Evolutionary conservation across 441 rosid species (phyloP), one percentile per base, ranked within the genome.

Genomic region (Pelargonium myrrhifolium): DNA sequence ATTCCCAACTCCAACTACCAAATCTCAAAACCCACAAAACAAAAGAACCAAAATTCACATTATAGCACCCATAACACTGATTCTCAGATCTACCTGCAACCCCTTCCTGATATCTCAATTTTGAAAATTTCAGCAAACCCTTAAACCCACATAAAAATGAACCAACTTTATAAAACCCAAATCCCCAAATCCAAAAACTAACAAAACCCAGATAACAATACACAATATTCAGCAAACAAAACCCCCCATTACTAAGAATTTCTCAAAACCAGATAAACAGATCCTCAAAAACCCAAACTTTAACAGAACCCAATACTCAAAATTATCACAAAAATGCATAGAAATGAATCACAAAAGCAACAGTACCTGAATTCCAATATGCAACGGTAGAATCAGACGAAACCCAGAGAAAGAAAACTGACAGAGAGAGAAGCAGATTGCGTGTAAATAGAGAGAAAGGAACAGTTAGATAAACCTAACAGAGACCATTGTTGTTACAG

Each of bases 201-300:
- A 12, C 24, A 61, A 42, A 65, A 58, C 45, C 31, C 69, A 55
- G 65, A 0, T 3, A 65, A 3, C 11, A 56, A 15, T 63, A 58
- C 9, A 35, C 60, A 20, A 42, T 5, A 58, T 43, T 56, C 63
- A 55, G 59, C 65, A 69, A 8, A 56, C 62, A 20, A 56, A 18
- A 64, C 37, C 56, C 58, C 56, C 21, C 21, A 20, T 35, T 21
- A 26, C 62, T 26, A 66, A 24, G 6, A 35, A 66, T 45, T 20
- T n/a, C 0, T 21, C 49, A 65, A 22, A 49, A 49, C 28, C 62
- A 66, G 71, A 51, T 72, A 63, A 26, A 62, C 24, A 62, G 7
- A 40, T 39, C 43, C 58, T 64, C 6, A 43, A 42, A 18, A 42
- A 42, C 31, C 31, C 62, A 9, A 0, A 42, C 0, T 3, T 3